Base-by-base conservation (phyloP, 495 filamentous ascomycete species). In the Penicillium roqueforti region DNA sequence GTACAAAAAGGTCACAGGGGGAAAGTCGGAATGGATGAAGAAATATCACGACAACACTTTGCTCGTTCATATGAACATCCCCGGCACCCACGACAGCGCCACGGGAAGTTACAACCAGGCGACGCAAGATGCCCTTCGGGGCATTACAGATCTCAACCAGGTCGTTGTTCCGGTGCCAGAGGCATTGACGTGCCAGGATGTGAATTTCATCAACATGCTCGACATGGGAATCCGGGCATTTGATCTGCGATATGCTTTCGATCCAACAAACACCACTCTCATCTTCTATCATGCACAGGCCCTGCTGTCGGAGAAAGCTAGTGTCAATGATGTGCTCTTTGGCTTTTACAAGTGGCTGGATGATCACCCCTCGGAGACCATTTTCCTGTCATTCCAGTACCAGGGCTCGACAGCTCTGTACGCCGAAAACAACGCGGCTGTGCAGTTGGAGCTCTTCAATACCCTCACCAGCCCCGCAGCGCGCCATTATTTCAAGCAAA, bases 81-180 rank as follows among this genome's bases (percentile, higher is more conserved):
- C 80, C 19, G 79, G 80, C 1, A 72, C 73, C 6, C 80, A 83
- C 61, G 80, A 83, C 56, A 68, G 74, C 10, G 73, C 75, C 18
- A 81, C 78, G 4, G 81, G 80, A 79, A 81, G 81, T 60, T 83
- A 80, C 50, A 71, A 61, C 10, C 67, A 65, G 28, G 67, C 68
- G 1, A 77, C 75, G 3, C 72, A 76, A 49, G 63, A 74, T 45
- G 43, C 64, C 2, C 60, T 80, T 4, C 28, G 48, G 0, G 57
- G 63, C 6, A 66, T 78, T n/a, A 73, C 71, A 23, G 58, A 63
- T 10, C 63, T 73, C 42, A 71, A 73, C 37, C 68, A 68, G 18
- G 62, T 70, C 8, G 59, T 60, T 7, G 51, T 65, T 1, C 54
- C 56, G 6, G 53, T 56, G 0, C 63, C 74, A 7, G 53, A 66